Base-by-base conservation (phyloP, 495 filamentous ascomycete genomes). In the Lineolata rhizophorae region DNA sequence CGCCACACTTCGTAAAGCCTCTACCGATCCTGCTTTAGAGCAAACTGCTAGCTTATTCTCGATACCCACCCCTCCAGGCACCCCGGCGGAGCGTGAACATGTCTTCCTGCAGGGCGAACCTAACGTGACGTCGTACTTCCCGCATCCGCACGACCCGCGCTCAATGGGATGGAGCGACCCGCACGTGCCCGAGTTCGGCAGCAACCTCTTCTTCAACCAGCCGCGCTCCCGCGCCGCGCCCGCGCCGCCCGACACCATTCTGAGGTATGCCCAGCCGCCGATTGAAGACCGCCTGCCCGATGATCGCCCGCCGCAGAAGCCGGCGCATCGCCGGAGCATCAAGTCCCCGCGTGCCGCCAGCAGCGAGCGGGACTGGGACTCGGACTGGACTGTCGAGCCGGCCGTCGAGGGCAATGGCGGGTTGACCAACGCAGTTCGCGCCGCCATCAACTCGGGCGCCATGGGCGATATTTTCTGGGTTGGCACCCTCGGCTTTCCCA, bases 371-470 rank as follows among this genome's bases (percentile, higher is more conserved):
- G 60, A 65, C 9, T 72, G 69, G 11, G 50, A 61, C 27, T 70
- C 70, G 6, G 60, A 70, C 34, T 94, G 81, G 81, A 73, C 62
- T n/a, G 64, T 94, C 14, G 75, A 78, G 41, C 69, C 68, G 17
- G 76, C 81, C 0, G 72, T 87, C 32, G 80, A 85, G 50, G 83
- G 83, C 27, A 94, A 94, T 51, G 83, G 81, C 11, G 84, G 81
- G 15, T 62, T 94, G 31, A 70, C 72, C 35, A 94, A 92, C 46
- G 82, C 84, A 0, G 68, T 87, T 11, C 66, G 73, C 36, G 80
- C 83, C 8, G 76, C 76, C 1, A 58, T 64, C 18, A 59, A 78
- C 26, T 61, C 65, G 11, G 72, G 68, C 19, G 56, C 61, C 29
- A 42, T 76, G 13, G 60, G 64, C 11, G 70, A 83, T 22, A 70